Percentiles rank a stretch among this genome's conserved stretches.
Conservation (phyloP, 305 asterid genomes). For the Fraxinus floribunda region DNA sequence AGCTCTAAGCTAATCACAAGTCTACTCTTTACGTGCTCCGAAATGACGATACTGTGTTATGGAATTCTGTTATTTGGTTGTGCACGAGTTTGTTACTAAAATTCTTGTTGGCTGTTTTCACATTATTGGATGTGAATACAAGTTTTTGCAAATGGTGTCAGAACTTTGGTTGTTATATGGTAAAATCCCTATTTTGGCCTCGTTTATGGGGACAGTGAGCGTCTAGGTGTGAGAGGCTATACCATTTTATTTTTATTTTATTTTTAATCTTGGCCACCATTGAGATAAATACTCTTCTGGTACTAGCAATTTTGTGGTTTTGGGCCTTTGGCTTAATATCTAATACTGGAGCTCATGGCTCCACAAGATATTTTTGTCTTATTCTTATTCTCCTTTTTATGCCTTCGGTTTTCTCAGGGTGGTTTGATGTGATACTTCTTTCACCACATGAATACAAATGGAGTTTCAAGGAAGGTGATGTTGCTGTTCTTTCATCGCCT, state of each 20-base stretch:
- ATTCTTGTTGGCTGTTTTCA: too few species aligned
- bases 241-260: not conserved
- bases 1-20: not conserved
- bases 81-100: not conserved
- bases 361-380: too few species aligned
- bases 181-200: not conserved
- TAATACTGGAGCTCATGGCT: too few species aligned
- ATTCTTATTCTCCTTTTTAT: conserved; percentile 1
- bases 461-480: conserved; percentile 97
- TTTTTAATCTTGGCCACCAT: too few species aligned
- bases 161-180: not conserved
- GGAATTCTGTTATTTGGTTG: not conserved
- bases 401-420: conserved; percentile 54
- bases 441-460: conserved; percentile 77
- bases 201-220: not conserved
- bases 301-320: too few species aligned
- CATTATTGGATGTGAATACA: not conserved
- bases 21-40: conserved; percentile 8
- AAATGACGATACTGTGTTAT: conserved; percentile 21
- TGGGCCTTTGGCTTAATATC: too few species aligned
- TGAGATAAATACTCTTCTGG: too few species aligned
- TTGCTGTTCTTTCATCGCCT: conserved; percentile 93
- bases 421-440: conserved; percentile 86
- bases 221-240: too few species aligned
- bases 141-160: too few species aligned